Evolutionary conservation across 1,284 basidiomycete species (phyloP).

Genomic region (Erythrobasidium hasegawianum): DNA sequence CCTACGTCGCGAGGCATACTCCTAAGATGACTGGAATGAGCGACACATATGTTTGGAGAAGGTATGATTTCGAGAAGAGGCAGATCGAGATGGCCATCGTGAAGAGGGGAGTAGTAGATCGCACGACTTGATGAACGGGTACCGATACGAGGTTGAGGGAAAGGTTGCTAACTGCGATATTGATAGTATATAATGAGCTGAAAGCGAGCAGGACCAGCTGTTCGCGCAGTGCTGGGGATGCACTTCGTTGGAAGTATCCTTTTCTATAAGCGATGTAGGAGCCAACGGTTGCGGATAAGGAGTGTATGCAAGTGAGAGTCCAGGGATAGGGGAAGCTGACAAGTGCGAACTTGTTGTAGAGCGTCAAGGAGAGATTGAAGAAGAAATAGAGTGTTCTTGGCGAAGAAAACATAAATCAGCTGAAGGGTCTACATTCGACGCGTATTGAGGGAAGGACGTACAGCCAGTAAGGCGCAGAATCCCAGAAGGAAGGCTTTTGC

Average conservation of each 20-base stretch:
- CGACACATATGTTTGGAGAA: constrained; percentile 62
- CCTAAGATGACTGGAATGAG: constrained; percentile 83
- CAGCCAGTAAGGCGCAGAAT: constrained; percentile 30
- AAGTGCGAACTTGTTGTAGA: constrained; percentile 88
- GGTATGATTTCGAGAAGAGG: constrained; percentile 53
- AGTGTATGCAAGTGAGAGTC: constrained; percentile 46
- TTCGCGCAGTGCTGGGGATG: constrained; percentile 58
- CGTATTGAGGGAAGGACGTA: neutral
- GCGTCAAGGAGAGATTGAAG: constrained; percentile 81
- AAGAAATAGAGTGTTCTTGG: constrained; percentile 60
- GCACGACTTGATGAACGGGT: constrained; percentile 90
- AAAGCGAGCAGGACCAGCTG: constrained; percentile 67
- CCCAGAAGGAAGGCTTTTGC: constrained; percentile 11
- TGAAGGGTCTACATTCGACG: too few relatives aligned
- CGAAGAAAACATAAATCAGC: neutral
- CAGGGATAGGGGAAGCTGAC: constrained; percentile 89
- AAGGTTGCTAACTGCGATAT: constrained; percentile 87
- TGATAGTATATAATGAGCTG: constrained; percentile 81
- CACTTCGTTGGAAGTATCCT: constrained; percentile 60
- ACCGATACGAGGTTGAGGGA: constrained; percentile 83
- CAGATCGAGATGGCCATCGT: constrained; percentile 69
- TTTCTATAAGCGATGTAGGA: constrained; percentile 63
- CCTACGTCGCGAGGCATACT: constrained; percentile 68
- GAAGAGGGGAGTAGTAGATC: constrained; percentile 86
- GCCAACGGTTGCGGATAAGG: constrained; percentile 55